Evolutionary conservation across 1,284 basidiomycete genomes (phyloP).

Genomic region (Ustilago tritici): DNA sequence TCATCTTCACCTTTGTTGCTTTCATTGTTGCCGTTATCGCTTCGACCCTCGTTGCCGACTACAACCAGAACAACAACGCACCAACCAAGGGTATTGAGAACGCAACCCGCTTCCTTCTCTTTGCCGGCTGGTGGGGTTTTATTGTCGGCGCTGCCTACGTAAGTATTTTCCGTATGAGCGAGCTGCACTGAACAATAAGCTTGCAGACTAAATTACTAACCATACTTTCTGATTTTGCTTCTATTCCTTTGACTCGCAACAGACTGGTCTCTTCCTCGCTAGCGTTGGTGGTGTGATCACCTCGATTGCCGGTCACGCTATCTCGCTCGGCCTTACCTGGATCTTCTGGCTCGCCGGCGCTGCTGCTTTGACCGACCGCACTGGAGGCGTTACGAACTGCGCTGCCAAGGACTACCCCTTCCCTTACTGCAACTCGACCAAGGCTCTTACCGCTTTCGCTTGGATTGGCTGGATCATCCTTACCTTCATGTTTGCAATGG

Average conservation of each 20-base stretch:
- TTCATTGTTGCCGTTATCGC: conserved; percentile 67
- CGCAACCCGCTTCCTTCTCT: conserved; percentile 62
- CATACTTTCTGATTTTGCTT: background rate
- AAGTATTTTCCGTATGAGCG: conserved; percentile 29
- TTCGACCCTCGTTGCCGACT: conserved; percentile 59
- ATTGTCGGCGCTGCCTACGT: conserved; percentile 62
- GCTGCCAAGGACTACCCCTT: conserved; percentile 28
- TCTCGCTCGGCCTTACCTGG: conserved; percentile 64
- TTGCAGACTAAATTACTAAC: background rate
- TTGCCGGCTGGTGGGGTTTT: conserved; percentile 68
- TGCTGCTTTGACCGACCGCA: conserved; percentile 59
- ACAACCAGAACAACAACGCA: conserved; percentile 61
- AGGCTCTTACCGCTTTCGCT: conserved; percentile 65
- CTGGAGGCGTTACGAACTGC: conserved; percentile 49
- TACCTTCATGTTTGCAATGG: conserved; percentile 60
- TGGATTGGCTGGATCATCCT: conserved; percentile 67
- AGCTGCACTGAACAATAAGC: background rate
- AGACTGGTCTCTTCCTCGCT: conserved; percentile 65
- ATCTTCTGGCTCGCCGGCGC: conserved; percentile 66
- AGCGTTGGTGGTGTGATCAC: conserved; percentile 66
- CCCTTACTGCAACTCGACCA: conserved; percentile 63
- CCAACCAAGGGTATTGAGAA: conserved; percentile 43
- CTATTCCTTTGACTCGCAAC: background rate
- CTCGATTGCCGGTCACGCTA: conserved; percentile 66
- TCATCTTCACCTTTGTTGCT: conserved; percentile 56